phyloP scores from a whole-genome alignment of 2,329 filamentous ascomycete species.

The Periconia sp. region DNA sequence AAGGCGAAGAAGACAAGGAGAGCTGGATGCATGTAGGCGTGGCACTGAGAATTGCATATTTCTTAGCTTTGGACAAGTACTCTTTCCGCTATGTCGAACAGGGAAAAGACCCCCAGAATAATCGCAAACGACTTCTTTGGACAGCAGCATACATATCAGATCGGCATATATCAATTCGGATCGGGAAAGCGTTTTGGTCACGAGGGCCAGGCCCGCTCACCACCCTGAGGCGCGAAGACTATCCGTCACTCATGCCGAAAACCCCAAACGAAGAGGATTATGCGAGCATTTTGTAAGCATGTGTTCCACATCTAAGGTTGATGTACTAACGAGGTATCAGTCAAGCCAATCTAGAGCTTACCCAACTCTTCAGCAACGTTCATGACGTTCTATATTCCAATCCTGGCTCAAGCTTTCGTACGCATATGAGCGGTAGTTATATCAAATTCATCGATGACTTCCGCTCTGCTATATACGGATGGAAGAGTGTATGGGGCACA shows the following conservation, averaged over 20 bases:
- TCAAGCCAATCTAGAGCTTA: slow-evolving; percentile 66
- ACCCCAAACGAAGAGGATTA: slow-evolving; percentile 65
- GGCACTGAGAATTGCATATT: slow-evolving; percentile 69
- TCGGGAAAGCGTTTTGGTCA: slow-evolving; percentile 74
- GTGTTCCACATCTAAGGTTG: neutral
- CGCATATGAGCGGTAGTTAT: slow-evolving; percentile 71
- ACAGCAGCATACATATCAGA: slow-evolving; percentile 51
- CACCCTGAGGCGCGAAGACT: slow-evolving; percentile 65
- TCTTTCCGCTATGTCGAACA: slow-evolving; percentile 64
- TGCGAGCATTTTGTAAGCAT: slow-evolving; percentile 64
- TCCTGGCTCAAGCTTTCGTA: slow-evolving; percentile 67
- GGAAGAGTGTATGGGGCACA: slow-evolving; percentile 71
- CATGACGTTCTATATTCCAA: slow-evolving; percentile 75
- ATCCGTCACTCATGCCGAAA: slow-evolving; percentile 64
- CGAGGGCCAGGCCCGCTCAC: slow-evolving; percentile 69
- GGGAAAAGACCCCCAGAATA: slow-evolving; percentile 60
- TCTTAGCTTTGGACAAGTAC: slow-evolving; percentile 69
- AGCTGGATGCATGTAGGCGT: slow-evolving; percentile 78
- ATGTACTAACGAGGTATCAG: neutral
- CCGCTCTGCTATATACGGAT: slow-evolving; percentile 66
- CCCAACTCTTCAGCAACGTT: slow-evolving; percentile 72
- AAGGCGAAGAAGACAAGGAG: slow-evolving; percentile 72
- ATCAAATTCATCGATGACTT: slow-evolving; percentile 78
- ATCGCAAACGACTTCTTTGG: slow-evolving; percentile 69
- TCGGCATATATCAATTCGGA: slow-evolving; percentile 64